Base-by-base conservation (phyloP, 805 yeast species). In the Metschnikowia peoriensis region DNA sequence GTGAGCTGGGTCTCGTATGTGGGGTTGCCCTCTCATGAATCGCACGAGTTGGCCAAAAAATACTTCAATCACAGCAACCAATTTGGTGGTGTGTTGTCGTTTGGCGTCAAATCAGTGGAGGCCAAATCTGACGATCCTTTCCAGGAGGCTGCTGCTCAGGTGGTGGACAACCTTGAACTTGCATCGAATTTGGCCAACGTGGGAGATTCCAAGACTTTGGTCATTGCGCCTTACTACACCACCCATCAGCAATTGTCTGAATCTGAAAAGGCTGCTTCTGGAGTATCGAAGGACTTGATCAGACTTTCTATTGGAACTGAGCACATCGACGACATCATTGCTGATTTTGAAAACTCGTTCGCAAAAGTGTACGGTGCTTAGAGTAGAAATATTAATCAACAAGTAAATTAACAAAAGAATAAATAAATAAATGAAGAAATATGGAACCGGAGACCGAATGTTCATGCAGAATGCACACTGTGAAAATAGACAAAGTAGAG, bases 101-200 rank as follows among this genome's bases (percentile, higher is more conserved):
- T 94, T 64, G 97, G 96, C 64, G 96, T 92, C 54, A 88, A 90
- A 71, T 82, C 80, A 49, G 69, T 83, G 54, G 46, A 47, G 15
- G 64, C 66, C 29, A 67, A 71, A 40, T 71, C 75, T 8, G 81
- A 75, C 38, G 82, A 81, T 60, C 86, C 84, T 57, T 89, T 88
- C 76, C 68, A 82, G 62, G 87, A 84, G 59, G 82, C 92, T 40
- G 90, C 96, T 62, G 92, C 93, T 50, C 80, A 78, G 61, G 89
- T 91, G 55, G 97, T 89, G 55, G 97, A 92, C 71, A 75, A 73
- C 61, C 82, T 94, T 71, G 82, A 89, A 71, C 73, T 94, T 52
- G 96, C 96, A 51, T 86, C 96, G 34, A 89, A 91, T 76, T 83
- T 94, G 67, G 98, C 99, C 46, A 93, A 93, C 65, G 97, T 93